Conservation (phyloP, 2,329 filamentous ascomycete genomes). For the Didymella sp. region DNA sequence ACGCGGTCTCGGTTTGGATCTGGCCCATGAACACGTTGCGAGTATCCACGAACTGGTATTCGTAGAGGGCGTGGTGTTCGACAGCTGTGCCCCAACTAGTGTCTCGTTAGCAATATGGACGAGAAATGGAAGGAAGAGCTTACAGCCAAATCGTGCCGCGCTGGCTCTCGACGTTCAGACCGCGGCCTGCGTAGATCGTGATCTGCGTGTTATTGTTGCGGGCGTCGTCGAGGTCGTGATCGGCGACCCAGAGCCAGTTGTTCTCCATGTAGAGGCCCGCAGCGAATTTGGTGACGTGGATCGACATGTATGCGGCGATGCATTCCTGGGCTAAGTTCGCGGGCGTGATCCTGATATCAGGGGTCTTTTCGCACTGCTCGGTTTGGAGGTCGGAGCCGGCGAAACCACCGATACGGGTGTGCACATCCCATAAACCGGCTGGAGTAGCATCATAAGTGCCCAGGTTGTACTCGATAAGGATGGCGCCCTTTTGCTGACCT, state of each 20-base stretch:
- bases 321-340: slow-evolving; percentile 66
- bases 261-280: slow-evolving; percentile 81
- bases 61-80: slow-evolving; percentile 69
- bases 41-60: slow-evolving; percentile 84
- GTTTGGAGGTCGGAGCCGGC: slow-evolving; percentile 80
- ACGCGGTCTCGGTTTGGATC: slow-evolving; percentile 88
- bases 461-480: slow-evolving; percentile 77
- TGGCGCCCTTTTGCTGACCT: slow-evolving; percentile 70
- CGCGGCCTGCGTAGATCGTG: slow-evolving; percentile 85
- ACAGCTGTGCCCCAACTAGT: slow-evolving; percentile 71
- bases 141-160: slow-evolving; percentile 51
- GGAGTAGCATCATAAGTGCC: slow-evolving; percentile 61
- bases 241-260: slow-evolving; percentile 89
- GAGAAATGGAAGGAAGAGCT: slow-evolving; percentile 71
- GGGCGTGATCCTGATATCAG: slow-evolving; percentile 61
- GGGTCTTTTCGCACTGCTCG: slow-evolving; percentile 78
- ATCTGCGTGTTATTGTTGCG: slow-evolving; percentile 71
- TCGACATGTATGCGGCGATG: slow-evolving; percentile 69
- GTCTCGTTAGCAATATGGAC: slow-evolving; percentile 10
- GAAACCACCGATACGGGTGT: slow-evolving; percentile 82
- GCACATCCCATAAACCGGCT: slow-evolving; percentile 83
- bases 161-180: slow-evolving; percentile 71
- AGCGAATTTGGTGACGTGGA: slow-evolving; percentile 59
- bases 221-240: slow-evolving; percentile 76
- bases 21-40: slow-evolving; percentile 80